Conservation (phyloP, 345 rosid genomes). For the Rubroshorea leprosula region DNA sequence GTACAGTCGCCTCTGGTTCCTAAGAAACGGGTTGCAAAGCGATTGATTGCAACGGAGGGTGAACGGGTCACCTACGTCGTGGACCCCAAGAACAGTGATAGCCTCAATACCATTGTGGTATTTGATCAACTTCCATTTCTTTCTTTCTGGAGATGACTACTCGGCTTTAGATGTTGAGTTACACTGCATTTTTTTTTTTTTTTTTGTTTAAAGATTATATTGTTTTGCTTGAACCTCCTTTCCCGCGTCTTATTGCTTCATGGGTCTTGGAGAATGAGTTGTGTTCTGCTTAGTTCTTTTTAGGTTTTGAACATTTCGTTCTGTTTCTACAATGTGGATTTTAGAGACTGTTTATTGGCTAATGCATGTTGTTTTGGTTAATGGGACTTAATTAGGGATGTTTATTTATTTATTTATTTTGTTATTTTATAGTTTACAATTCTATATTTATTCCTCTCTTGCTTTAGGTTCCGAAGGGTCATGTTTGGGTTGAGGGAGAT, state of each 20-base stretch:
- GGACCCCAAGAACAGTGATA: slow-evolving; percentile 37
- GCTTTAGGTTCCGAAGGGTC: slow-evolving; percentile 67
- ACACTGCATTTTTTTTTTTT: neutral
- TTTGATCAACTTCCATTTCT: neutral
- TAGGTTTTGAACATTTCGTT: neutral
- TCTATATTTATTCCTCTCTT: too few relatives aligned
- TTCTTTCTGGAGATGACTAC: neutral
- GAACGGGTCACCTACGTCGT: slow-evolving; percentile 45
- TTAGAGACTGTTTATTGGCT: neutral
- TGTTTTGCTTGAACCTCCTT: too few relatives aligned
- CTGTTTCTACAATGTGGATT: neutral
- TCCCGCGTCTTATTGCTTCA: neutral
- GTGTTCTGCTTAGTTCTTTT: neutral
- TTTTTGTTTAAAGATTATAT: too few relatives aligned
- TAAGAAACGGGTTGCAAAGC: slow-evolving; percentile 38
- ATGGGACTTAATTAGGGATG: slow-evolving; percentile 4
- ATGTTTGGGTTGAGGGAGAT: slow-evolving; percentile 73
- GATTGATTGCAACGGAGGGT: slow-evolving; percentile 57
- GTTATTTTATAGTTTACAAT: neutral
- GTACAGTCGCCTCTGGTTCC: slow-evolving; percentile 56
- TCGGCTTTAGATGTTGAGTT: slow-evolving; percentile 3
- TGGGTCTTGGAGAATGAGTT: neutral
- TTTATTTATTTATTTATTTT: neutral
- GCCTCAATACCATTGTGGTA: slow-evolving; percentile 46
- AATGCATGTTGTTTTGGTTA: neutral